phyloP scores from a whole-genome alignment of 2,329 filamentous ascomycete species.

The Coniochaeta prunicola region DNA sequence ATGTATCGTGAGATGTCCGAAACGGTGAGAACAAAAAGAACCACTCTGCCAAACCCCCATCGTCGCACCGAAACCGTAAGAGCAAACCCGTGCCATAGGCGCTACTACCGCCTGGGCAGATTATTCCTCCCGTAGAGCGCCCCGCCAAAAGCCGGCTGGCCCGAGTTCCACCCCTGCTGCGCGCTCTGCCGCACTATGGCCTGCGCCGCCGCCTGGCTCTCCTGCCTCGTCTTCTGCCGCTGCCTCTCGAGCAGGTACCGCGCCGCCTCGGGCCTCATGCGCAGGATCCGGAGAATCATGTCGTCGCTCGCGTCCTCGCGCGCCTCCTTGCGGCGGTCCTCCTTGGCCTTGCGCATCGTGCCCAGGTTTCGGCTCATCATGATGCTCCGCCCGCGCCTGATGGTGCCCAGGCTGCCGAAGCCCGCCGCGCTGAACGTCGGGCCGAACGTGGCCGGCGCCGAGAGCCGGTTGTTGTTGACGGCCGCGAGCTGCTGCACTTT shows the following conservation, averaged over 20 bases:
- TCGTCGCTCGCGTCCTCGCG: conserved; percentile 97
- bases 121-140: conserved; percentile 35
- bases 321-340: conserved; percentile 90
- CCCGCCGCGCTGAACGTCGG: conserved; percentile 39
- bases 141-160: conserved; percentile 30
- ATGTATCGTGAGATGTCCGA: background rate
- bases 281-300: conserved; percentile 90
- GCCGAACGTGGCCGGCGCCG: conserved; percentile 49
- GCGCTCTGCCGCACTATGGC: conserved; percentile 93
- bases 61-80: background rate
- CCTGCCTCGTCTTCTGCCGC: conserved; percentile 87
- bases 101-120: conserved; percentile 36
- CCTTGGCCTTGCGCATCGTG: conserved; percentile 92
- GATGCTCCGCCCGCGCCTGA: conserved; percentile 67
- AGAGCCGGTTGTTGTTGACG: conserved; percentile 54
- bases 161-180: conserved; percentile 44
- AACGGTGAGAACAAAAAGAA: background rate
- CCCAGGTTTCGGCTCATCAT: conserved; percentile 92
- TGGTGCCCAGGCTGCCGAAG: conserved; percentile 63
- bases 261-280: conserved; percentile 89
- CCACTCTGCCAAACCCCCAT: background rate
- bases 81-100: too few relatives aligned
- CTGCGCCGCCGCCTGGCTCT: conserved; percentile 83
- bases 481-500: conserved; percentile 57
- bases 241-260: conserved; percentile 84